Conservation (phyloP, 2,329 filamentous ascomycete genomes). For the Paraphoma chrysanthemicola region DNA sequence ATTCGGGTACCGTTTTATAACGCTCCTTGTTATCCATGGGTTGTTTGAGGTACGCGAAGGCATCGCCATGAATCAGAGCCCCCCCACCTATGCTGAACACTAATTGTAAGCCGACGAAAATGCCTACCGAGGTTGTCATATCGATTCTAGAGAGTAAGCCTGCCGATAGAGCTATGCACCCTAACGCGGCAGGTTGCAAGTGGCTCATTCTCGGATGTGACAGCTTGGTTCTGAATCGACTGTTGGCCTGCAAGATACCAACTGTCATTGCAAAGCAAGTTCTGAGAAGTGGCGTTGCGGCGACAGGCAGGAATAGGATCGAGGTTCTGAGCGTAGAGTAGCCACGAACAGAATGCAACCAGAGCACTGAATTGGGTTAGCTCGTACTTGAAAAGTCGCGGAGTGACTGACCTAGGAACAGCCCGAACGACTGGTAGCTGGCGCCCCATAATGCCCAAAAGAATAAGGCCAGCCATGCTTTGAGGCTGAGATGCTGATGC, state of each 20-base stretch:
- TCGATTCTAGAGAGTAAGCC: background rate
- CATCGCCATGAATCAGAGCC: too few relatives aligned
- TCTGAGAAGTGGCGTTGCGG: too few relatives aligned
- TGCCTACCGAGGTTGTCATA: background rate
- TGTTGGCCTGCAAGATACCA: too few relatives aligned
- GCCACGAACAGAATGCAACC: background rate
- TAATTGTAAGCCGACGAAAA: background rate
- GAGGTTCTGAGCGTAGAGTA: too few relatives aligned
- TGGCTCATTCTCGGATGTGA: background rate
- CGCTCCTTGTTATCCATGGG: too few relatives aligned
- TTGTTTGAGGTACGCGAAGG: too few relatives aligned
- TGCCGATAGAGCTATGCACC: background rate
- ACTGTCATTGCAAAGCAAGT: too few relatives aligned
- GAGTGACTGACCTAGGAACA: background rate
- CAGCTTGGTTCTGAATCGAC: too few relatives aligned
- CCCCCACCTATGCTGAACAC: background rate
- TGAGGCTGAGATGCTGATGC: background rate
- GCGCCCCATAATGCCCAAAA: background rate
- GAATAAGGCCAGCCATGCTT: background rate
- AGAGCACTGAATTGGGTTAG: background rate
- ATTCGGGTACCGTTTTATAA: too few relatives aligned
- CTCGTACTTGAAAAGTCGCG: background rate
- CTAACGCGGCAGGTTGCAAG: background rate
- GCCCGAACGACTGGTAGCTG: background rate
- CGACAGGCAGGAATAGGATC: too few relatives aligned